phyloP scores from a whole-genome alignment of 73 alveolate species.

The Stentor coeruleus region DNA sequence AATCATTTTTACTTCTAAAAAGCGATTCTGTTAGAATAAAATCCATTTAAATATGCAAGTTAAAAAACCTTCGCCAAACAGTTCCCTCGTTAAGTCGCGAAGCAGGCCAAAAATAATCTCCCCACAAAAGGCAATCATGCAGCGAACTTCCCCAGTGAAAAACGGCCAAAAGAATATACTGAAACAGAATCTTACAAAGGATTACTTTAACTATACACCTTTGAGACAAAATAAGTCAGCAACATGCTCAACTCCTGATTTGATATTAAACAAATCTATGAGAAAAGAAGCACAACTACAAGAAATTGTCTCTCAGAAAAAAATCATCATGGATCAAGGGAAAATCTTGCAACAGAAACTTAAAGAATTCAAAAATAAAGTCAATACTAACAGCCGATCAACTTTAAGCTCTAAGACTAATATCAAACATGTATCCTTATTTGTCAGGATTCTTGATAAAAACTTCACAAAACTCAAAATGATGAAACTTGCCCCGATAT shows the following conservation, averaged over 20 bases:
- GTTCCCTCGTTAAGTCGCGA: not conserved
- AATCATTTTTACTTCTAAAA: not conserved
- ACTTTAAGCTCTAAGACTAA: not conserved
- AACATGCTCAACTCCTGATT: not conserved
- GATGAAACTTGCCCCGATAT: too few relatives aligned
- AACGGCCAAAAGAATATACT: not conserved
- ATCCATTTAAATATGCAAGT: not conserved
- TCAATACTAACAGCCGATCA: not conserved
- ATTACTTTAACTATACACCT: not conserved
- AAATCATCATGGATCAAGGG: not conserved
- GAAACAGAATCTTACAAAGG: not conserved
- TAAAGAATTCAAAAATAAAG: not conserved
- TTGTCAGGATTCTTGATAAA: not conserved
- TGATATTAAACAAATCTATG: not conserved
- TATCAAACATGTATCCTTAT: not conserved
- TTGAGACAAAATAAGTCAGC: not conserved
- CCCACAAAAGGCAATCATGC: not conserved
- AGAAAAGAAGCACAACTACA: not conserved
- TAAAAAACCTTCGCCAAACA: not conserved
- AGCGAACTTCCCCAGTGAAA: not conserved
- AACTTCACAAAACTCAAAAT: too few relatives aligned
- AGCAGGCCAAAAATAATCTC: not conserved
- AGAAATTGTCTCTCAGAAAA: not conserved
- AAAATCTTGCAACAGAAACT: not conserved
- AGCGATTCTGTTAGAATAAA: not conserved